These are phyloP conservation scores for Cercospora sp. DNA, from an alignment of 2,329 filamentous ascomycete genomes.

Conservation along the genomic window DNA sequence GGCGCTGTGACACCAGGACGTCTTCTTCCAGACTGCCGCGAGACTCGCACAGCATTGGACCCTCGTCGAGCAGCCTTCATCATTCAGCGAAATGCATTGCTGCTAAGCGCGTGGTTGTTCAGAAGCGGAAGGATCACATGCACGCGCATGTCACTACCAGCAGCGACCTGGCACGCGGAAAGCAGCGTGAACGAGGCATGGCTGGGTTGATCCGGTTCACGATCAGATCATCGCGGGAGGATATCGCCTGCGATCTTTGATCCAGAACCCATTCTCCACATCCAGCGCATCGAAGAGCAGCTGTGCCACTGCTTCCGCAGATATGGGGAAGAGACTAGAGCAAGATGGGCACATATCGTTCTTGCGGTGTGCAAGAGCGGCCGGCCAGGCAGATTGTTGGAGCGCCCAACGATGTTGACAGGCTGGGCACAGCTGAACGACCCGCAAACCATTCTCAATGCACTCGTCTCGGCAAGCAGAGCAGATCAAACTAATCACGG, in stretches of 20 bases:
- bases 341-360: conserved; percentile 14
- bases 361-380: conserved; percentile 27
- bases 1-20: conserved; percentile 6
- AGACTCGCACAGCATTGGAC: conserved; percentile 9
- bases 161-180: conserved; percentile 13
- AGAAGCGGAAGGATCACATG: conserved; percentile 13
- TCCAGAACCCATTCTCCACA: background rate
- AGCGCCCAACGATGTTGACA: conserved; percentile 18
- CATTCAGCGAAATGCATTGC: background rate
- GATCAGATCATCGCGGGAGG: background rate
- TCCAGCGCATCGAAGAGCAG: conserved; percentile 12
- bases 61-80: background rate
- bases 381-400: conserved; percentile 15
- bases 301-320: conserved; percentile 20
- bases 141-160: conserved; percentile 15
- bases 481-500: conserved; percentile 21
- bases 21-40: conserved; percentile 14
- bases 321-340: conserved; percentile 19
- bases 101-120: conserved; percentile 12
- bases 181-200: conserved; percentile 11
- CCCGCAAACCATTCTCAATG: conserved; percentile 17
- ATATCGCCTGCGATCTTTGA: background rate
- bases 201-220: background rate
- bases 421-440: conserved; percentile 14
- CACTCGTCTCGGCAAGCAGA: conserved; percentile 19